Percentiles rank a stretch among this genome's conserved stretches.
phyloP scores from a whole-genome alignment of 305 asterid genomes.

The Solanum chacoense region DNA sequence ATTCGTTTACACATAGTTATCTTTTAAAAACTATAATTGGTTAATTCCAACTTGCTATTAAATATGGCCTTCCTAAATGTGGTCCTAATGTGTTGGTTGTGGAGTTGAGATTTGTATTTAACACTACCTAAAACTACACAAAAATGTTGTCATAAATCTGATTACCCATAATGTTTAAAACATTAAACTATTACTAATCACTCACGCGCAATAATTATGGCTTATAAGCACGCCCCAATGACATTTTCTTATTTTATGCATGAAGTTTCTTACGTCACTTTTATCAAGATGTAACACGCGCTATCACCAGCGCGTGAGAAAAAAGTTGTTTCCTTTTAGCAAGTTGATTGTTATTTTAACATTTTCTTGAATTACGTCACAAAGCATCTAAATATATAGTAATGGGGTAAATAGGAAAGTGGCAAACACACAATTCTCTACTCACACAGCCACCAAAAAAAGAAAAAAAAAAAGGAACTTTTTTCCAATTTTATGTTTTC shows the following conservation, averaged over 20 bases:
- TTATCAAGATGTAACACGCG: neutral
- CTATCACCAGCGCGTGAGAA: neutral
- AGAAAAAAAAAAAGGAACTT: neutral
- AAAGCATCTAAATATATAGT: conserved; percentile 17
- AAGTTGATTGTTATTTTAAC: conserved; percentile 11
- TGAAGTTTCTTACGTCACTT: neutral
- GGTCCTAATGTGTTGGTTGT: neutral
- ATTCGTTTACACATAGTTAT: neutral
- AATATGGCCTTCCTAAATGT: neutral
- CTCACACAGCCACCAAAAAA: neutral
- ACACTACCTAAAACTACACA: conserved; percentile 3
- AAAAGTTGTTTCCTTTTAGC: neutral
- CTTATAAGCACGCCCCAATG: neutral
- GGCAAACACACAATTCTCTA: conserved; percentile 7
- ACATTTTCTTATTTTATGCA: neutral
- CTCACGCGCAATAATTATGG: neutral
- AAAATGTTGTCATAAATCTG: neutral
- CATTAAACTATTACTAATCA: neutral
- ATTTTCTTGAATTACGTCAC: conserved; percentile 8
- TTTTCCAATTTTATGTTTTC: neutral
- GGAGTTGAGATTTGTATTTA: neutral
- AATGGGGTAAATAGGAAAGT: conserved; percentile 3
- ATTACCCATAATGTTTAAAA: neutral
- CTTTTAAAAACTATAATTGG: neutral
- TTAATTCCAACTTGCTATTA: neutral